These are phyloP conservation scores for Phaeosphaeriaceae sp. DNA, from an alignment of 2,329 filamentous ascomycete genomes.

Conservation along the genomic window DNA sequence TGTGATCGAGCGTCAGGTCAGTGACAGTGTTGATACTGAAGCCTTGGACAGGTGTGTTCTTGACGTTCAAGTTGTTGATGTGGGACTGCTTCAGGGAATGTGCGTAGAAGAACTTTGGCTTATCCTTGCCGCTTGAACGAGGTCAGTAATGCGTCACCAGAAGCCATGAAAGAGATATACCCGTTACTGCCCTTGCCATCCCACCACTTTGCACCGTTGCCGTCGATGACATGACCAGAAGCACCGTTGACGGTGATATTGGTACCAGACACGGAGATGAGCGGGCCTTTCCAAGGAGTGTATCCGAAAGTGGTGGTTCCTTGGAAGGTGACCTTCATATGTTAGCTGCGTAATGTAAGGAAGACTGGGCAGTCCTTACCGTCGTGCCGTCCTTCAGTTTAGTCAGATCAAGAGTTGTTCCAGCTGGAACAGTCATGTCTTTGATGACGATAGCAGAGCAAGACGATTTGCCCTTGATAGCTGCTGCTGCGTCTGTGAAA, in stretches of 20 bases:
- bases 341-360: background rate
- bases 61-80: slow-evolving; percentile 60
- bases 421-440: slow-evolving; percentile 64
- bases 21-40: slow-evolving; percentile 58
- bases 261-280: slow-evolving; percentile 67
- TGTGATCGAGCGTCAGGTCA: slow-evolving; percentile 56
- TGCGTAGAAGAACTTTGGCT: slow-evolving; percentile 65
- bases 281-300: slow-evolving; percentile 70
- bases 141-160: slow-evolving; percentile 48
- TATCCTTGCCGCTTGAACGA: slow-evolving; percentile 29
- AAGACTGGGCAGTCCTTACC: slow-evolving; percentile 27
- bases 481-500: slow-evolving; percentile 61
- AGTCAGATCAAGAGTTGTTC: slow-evolving; percentile 66
- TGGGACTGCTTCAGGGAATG: slow-evolving; percentile 60
- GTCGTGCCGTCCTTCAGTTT: slow-evolving; percentile 60
- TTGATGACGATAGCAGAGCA: slow-evolving; percentile 65
- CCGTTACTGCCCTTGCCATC: slow-evolving; percentile 56
- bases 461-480: slow-evolving; percentile 57
- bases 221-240: slow-evolving; percentile 64
- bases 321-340: slow-evolving; percentile 63
- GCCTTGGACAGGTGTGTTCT: slow-evolving; percentile 64
- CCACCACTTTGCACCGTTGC: slow-evolving; percentile 63
- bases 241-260: slow-evolving; percentile 68
- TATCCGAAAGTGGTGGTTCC: slow-evolving; percentile 74
- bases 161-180: too few species aligned